phyloP scores from a whole-genome alignment of 768 basidiomycete species.

The Pulveroboletus frians region DNA sequence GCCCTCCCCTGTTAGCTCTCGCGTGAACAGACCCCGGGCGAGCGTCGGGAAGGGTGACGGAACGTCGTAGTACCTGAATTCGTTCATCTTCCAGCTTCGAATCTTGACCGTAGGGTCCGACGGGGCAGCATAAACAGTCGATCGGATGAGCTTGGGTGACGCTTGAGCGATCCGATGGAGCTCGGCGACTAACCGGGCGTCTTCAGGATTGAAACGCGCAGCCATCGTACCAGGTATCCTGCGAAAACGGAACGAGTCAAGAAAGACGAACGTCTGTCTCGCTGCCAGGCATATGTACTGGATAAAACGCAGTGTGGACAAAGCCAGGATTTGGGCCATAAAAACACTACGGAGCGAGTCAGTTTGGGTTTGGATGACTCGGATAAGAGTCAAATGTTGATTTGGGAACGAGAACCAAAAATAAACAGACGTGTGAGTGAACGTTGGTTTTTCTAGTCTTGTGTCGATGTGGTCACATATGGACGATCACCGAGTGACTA shows the following conservation, averaged over 20 bases:
- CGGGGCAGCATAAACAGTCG: conserved; percentile 51
- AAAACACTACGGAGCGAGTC: too few species aligned
- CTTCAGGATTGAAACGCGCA: conserved; percentile 30
- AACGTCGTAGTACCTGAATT: conserved; percentile 87
- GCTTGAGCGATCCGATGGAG: conserved; percentile 50
- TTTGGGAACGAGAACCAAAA: too few species aligned
- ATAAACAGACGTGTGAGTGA: too few species aligned
- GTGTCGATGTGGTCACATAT: too few species aligned
- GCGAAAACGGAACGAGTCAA: conserved; percentile 4
- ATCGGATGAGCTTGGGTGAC: conserved; percentile 61
- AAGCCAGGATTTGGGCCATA: not conserved
- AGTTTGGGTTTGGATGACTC: too few species aligned
- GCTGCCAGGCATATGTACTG: conserved; percentile 13
- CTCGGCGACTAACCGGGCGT: conserved; percentile 56
- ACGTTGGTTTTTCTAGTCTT: too few species aligned
- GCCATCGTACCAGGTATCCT: conserved; percentile 16
- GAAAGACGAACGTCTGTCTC: not conserved
- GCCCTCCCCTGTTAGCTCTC: conserved; percentile 36
- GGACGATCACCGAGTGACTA: too few species aligned
- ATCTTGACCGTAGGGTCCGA: conserved; percentile 51
- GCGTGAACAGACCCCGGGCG: conserved; percentile 87
- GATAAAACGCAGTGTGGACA: not conserved
- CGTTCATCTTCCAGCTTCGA: conserved; percentile 96
- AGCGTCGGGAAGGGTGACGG: conserved; percentile 92
- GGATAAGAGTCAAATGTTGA: too few species aligned